Conservation (phyloP, 345 rosid species). For the Nasturtium officinale region DNA sequence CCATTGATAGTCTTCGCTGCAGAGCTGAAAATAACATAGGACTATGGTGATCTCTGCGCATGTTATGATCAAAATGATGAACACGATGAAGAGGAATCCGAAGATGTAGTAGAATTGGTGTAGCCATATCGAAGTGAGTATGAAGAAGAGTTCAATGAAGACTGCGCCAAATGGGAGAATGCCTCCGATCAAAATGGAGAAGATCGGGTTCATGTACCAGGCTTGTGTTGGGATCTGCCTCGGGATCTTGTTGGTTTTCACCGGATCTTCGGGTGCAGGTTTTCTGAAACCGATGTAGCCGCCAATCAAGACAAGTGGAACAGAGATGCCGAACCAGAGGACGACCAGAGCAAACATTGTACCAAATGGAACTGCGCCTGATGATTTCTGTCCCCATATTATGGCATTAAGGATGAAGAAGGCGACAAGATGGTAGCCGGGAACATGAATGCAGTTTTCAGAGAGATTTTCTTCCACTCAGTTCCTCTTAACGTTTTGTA, state of each 20-base stretch:
- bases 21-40: slow-evolving; percentile 92
- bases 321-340: background rate
- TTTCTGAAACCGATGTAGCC: background rate
- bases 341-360: background rate
- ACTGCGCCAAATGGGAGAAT: slow-evolving; percentile 94
- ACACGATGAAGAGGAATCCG: slow-evolving; percentile 88
- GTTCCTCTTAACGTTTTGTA: background rate
- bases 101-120: slow-evolving; percentile 92
- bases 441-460: background rate
- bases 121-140: slow-evolving; percentile 90
- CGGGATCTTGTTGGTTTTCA: background rate
- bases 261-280: background rate
- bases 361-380: background rate
- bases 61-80: slow-evolving; percentile 70
- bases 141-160: slow-evolving; percentile 92
- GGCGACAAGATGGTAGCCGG: background rate
- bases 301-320: background rate
- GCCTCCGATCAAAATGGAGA: background rate
- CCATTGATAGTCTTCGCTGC: slow-evolving; percentile 93
- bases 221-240: background rate
- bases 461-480: background rate
- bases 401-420: background rate
- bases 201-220: background rate
- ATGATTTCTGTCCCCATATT: background rate
- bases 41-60: slow-evolving; percentile 92